These are phyloP conservation scores for Arctostaphylos glauca DNA, from an alignment of 148 eudicot genomes.

Conservation along the genomic window DNA sequence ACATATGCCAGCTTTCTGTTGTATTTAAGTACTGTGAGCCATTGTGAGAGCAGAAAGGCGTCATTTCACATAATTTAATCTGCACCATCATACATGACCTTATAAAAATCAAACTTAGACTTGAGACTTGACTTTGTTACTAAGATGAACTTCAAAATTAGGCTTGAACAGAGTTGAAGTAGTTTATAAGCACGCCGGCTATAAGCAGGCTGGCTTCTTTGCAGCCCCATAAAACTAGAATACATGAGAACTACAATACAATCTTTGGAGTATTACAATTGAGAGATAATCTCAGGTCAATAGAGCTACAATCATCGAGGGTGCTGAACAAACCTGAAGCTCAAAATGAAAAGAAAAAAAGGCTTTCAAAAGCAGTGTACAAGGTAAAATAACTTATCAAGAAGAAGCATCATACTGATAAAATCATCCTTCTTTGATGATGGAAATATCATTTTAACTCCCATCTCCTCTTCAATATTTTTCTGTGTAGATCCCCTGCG, in stretches of 20 bases:
- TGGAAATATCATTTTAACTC: constrained; percentile 68
- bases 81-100: neutral
- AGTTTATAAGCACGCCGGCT: neutral
- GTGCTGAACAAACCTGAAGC: neutral
- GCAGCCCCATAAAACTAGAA: neutral
- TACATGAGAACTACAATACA: no score
- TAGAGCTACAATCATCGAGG: neutral
- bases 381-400: constrained; percentile 5
- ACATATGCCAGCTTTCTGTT: neutral
- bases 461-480: constrained; percentile 62
- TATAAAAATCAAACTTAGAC: neutral
- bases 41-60: neutral
- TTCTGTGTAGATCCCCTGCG: constrained; percentile 56
- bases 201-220: neutral
- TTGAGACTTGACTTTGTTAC: neutral
- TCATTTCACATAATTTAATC: neutral
- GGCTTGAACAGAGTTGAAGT: neutral
- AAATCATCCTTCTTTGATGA: constrained; percentile 51
- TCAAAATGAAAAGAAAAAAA: neutral
- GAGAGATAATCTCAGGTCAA: neutral
- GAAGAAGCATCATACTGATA: constrained; percentile 46
- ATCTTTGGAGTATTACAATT: neutral
- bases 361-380: neutral
- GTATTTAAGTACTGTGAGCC: neutral
- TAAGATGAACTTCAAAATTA: neutral